Base-by-base conservation (phyloP, 805 yeast species). In the Metschnikowia picachoensis region DNA sequence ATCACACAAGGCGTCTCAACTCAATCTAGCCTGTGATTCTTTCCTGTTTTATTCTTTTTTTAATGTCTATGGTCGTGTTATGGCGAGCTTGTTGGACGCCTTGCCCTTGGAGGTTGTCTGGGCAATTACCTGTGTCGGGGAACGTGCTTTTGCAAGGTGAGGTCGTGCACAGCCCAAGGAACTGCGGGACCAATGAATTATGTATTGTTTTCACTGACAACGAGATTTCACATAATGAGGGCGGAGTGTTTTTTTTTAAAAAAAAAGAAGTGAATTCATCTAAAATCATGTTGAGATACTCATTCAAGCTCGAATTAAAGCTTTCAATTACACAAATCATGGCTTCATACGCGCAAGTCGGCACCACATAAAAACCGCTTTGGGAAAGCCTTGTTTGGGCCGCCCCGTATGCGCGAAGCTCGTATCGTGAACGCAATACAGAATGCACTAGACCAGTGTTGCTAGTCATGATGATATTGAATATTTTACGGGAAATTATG, bases 121-220 rank as follows among this genome's bases (percentile, higher is more conserved):
- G 14, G 16, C 35, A 33, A 15, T 39, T 30, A 30, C 30, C 39
- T 44, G 20, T 20, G 20, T 20, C 36, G 43, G 40, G 32, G 44
- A 36, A 39, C 41, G 41, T 36, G 41, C 48, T 43, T 40, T 44
- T 41, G 40, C 40, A 41, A 8, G 16, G 35, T 31, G 37, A 8
- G 44, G 48, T 45, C 48, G 48, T 45, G 48, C 34, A 27, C 41
- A 2, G 15, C 30, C 36, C 37, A 16, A 38, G 28, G 30, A 37
- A 43, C 34, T 43, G 46, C 46, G 42, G 42, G 46, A 43, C 38
- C 39, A 16, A n/a, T 35, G 39, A 29, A 39, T 15, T 4, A 9
- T 16, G 46, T 29, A 37, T 43, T 42, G 37, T 42, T 31, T 27
- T 31, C 27, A 20, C 20, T 20, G 20, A 20, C 4, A 20, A 20